These are phyloP conservation scores for Hirschfeldia incana DNA, from an alignment of 345 rosid species.

Conservation along the genomic window DNA sequence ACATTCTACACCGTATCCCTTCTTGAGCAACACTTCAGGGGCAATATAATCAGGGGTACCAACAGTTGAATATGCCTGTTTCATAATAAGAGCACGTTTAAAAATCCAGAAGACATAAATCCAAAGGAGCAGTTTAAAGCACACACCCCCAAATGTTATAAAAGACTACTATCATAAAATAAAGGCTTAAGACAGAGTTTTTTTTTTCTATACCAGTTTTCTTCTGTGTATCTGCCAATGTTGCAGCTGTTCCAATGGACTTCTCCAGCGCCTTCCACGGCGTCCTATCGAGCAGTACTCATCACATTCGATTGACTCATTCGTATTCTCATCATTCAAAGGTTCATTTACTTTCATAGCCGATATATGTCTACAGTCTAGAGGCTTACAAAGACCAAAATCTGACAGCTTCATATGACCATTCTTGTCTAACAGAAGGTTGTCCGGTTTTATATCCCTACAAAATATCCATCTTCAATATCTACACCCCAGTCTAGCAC, in stretches of 20 bases:
- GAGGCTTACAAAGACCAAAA: conserved; percentile 99
- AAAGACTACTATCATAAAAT: neutral
- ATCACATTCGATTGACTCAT: conserved; percentile 64
- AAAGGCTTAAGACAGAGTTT: conserved; percentile 14
- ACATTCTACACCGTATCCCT: conserved; percentile 93
- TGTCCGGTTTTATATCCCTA: conserved; percentile 99
- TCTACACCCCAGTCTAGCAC: neutral
- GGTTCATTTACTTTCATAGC: conserved; percentile 72
- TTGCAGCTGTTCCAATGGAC: conserved; percentile 77
- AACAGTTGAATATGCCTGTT: conserved; percentile 87
- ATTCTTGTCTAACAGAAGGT: conserved; percentile 78
- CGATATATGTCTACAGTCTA: conserved; percentile 72
- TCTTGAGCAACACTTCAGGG: conserved; percentile 89
- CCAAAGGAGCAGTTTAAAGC: neutral
- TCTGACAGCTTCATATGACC: conserved; percentile 97
- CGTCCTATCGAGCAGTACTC: conserved; percentile 56
- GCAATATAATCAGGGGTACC: conserved; percentile 99
- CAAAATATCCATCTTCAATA: conserved; percentile 22
- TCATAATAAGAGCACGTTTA: neutral
- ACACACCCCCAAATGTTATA: neutral
- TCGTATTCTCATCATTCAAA: conserved; percentile 63
- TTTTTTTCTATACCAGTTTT: conserved; percentile 57
- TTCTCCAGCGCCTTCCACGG: conserved; percentile 68
- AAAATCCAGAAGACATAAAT: conserved; percentile 17
- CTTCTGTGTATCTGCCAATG: conserved; percentile 93